Percentiles rank a stretch among this genome's conserved stretches.
phyloP scores from a whole-genome alignment of 768 basidiomycete genomes.

The Mycena filopes region DNA sequence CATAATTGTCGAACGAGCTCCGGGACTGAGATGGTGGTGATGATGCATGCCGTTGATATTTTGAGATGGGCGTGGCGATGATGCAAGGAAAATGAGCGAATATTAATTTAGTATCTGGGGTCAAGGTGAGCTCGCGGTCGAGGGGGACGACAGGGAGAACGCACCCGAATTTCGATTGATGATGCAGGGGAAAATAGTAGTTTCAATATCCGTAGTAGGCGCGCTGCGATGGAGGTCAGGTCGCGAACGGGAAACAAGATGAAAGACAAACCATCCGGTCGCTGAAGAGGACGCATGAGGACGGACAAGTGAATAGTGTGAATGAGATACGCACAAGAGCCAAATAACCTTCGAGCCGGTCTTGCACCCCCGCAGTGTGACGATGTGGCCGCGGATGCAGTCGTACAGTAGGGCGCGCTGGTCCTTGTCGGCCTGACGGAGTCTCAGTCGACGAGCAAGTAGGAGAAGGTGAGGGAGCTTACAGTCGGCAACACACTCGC shows the following conservation, averaged over 20 bases:
- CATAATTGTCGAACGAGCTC: slow-evolving; percentile 3
- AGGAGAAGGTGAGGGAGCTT: slow-evolving; percentile 37
- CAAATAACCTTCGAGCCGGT: no score
- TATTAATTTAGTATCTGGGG: background rate
- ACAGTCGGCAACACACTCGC: slow-evolving; percentile 84
- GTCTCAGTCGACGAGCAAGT: slow-evolving; percentile 22
- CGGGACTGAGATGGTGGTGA: slow-evolving; percentile 15
- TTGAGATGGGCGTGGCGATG: slow-evolving; percentile 22
- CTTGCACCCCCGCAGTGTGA: no score
- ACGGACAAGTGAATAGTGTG: no score
- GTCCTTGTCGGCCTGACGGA: slow-evolving; percentile 80
- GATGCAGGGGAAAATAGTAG: slow-evolving; percentile 32
- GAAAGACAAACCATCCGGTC: no score
- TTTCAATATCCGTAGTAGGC: slow-evolving; percentile 42
- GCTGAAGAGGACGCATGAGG: no score
- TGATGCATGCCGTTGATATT: slow-evolving; percentile 14
- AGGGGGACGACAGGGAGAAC: slow-evolving; percentile 3
- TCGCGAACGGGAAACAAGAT: no score
- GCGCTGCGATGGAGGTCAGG: no score
- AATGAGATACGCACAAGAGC: no score
- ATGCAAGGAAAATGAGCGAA: background rate
- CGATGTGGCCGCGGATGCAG: slow-evolving; percentile 88
- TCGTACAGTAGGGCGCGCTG: slow-evolving; percentile 86
- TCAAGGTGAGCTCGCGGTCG: slow-evolving; percentile 3
- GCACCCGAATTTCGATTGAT: slow-evolving; percentile 40